phyloP scores from a whole-genome alignment of 768 basidiomycete genomes.

The Collybiopsis confluens region DNA sequence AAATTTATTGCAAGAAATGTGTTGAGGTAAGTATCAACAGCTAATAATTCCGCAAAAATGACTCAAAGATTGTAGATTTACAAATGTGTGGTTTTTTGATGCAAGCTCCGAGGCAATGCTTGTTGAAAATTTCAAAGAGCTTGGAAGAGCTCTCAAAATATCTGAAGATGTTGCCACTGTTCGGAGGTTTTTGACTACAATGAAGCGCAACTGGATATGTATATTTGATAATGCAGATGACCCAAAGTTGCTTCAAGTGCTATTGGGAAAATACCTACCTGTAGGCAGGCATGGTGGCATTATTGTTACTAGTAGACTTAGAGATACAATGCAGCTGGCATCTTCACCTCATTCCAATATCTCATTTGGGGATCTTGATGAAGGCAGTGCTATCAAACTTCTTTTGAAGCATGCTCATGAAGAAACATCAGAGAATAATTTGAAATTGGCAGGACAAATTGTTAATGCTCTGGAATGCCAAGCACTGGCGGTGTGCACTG shows the following conservation, averaged over 20 bases:
- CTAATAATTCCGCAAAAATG: too few relatives aligned
- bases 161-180: neutral
- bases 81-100: slow-evolving; percentile 1
- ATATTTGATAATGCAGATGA: neutral
- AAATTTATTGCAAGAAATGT: neutral
- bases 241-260: neutral
- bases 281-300: slow-evolving; percentile 9
- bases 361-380: neutral
- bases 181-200: slow-evolving; percentile 1
- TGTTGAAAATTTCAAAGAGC: slow-evolving; percentile 1
- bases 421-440: neutral
- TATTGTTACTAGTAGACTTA: slow-evolving; percentile 11
- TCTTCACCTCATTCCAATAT: neutral
- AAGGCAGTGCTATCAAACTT: slow-evolving; percentile 4
- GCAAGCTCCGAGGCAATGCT: slow-evolving; percentile 4
- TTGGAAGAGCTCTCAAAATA: neutral
- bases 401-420: neutral
- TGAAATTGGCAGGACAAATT: neutral
- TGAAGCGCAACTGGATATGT: slow-evolving; percentile 9
- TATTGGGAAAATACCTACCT: slow-evolving; percentile 5
- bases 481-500: neutral
- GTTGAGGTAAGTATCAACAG: neutral
- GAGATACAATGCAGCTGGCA: neutral
- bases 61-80: too few relatives aligned
- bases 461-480: slow-evolving; percentile 1